Percentiles rank a stretch among this genome's conserved stretches.
These are phyloP conservation scores for Emericellopsis cladophorae DNA, from an alignment of 2,329 filamentous ascomycete species.

Conservation along the genomic window DNA sequence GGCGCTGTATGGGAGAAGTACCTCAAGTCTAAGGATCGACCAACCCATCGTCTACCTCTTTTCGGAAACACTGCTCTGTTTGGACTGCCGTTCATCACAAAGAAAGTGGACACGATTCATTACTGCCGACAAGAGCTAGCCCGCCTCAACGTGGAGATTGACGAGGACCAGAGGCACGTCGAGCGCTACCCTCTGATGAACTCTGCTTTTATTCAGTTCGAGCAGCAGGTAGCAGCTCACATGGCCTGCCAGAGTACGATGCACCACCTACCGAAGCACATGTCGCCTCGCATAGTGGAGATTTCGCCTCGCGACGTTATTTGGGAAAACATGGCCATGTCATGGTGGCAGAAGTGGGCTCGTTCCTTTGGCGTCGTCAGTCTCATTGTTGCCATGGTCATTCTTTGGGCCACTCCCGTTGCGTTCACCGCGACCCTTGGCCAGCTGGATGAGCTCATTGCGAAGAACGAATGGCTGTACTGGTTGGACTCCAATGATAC, in stretches of 20 bases:
- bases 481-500: slow-evolving; percentile 51
- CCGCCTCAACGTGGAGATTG: slow-evolving; percentile 81
- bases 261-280: slow-evolving; percentile 84
- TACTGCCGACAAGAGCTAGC: slow-evolving; percentile 81
- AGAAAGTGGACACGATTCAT: slow-evolving; percentile 92
- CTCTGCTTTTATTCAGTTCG: slow-evolving; percentile 96
- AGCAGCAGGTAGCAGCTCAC: slow-evolving; percentile 91
- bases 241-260: slow-evolving; percentile 93
- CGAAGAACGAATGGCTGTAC: slow-evolving; percentile 51
- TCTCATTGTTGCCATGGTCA: slow-evolving; percentile 60
- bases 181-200: slow-evolving; percentile 88
- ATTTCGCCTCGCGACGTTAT: slow-evolving; percentile 86
- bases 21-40: slow-evolving; percentile 67
- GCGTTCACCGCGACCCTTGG: slow-evolving; percentile 76
- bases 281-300: slow-evolving; percentile 87
- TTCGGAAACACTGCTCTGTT: slow-evolving; percentile 59
- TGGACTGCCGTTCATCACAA: slow-evolving; percentile 63
- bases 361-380: slow-evolving; percentile 53
- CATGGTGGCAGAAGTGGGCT: slow-evolving; percentile 84
- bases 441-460: slow-evolving; percentile 60
- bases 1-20: slow-evolving; percentile 72
- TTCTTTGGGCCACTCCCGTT: slow-evolving; percentile 85
- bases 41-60: slow-evolving; percentile 64
- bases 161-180: slow-evolving; percentile 72
- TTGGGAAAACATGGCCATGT: slow-evolving; percentile 95